Evolutionary conservation across 1,284 basidiomycete genomes (phyloP).

Genomic region (Coniferiporia sulphurascens): DNA sequence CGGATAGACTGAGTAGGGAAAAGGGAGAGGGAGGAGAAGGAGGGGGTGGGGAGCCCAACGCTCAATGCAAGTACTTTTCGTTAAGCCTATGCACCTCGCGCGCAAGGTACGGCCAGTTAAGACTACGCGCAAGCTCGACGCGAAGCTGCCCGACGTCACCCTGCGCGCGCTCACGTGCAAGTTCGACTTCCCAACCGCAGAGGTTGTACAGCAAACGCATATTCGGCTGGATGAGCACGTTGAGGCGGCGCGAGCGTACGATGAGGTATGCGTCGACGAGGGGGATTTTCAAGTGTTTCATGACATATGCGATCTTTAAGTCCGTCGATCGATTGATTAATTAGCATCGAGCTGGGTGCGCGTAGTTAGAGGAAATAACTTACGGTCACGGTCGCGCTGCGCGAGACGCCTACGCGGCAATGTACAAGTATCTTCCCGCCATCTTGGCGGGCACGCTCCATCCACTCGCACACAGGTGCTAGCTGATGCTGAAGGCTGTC

Average conservation of each 20-base stretch:
- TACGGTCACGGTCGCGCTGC: conserved; percentile 89
- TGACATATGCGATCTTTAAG: conserved; percentile 91
- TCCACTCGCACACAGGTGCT: conserved; percentile 87
- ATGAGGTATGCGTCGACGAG: conserved; percentile 92
- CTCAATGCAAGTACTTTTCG: conserved; percentile 67
- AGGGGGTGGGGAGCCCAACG: neutral
- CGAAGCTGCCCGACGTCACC: conserved; percentile 44
- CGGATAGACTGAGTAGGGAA: no score
- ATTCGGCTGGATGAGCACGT: conserved; percentile 90
- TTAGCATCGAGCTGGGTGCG: neutral
- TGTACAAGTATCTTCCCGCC: conserved; percentile 94
- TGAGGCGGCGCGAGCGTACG: conserved; percentile 77
- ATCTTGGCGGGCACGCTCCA: conserved; percentile 75
- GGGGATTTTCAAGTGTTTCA: conserved; percentile 86
- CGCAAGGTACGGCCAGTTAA: conserved; percentile 77
- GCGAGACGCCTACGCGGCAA: conserved; percentile 91
- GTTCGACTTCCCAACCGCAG: conserved; percentile 87
- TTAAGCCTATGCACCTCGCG: conserved; percentile 76
- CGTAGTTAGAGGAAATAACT: conserved; percentile 31
- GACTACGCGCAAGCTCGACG: conserved; percentile 53
- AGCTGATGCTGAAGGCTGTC: conserved; percentile 89
- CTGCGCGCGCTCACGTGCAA: conserved; percentile 64
- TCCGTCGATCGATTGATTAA: neutral
- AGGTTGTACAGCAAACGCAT: conserved; percentile 91
- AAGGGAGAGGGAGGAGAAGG: neutral